Evolutionary conservation across 2,329 filamentous ascomycete species (phyloP), one percentile per base, ranked within the genome.

Genomic region (Whalleya microplaca): DNA sequence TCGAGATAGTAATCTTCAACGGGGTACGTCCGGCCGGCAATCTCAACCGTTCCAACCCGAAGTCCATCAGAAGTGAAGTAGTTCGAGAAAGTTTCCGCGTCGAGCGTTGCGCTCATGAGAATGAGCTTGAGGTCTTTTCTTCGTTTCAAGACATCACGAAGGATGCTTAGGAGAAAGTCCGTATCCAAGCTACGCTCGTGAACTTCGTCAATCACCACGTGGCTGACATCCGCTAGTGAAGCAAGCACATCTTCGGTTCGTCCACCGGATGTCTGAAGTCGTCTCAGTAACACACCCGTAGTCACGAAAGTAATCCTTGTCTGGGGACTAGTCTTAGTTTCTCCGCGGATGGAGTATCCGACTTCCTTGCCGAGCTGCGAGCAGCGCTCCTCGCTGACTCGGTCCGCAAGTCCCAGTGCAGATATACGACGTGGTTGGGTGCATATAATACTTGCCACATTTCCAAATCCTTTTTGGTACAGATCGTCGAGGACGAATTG

Each of bases 221-320:
- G 95, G 64, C 91, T 97, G 60, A 99, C 88, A 73, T 97, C 91
- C 5, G 91, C 90, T 45, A 99, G 75, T 41, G 92, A 91, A 19
- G 88, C 84, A 50, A 91, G 84, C 1, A 96, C 87, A 69, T 96
- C 91, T 21, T 93, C 88, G 12, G 89, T 85, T 27, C 85, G 84
- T 5, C 90, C 91, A 48, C 92, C 91, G 3, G 91, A 93, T 0
- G 91, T 95, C 74, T 99, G 95, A n/a, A 99, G 80, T 12, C 93
- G 87, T 59, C 95, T 83, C 18, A 99, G 82, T 40, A 99, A 78
- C 2, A 99, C 92, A 84, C 94, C 94, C 9, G 94, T 97, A 0
- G 94, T 99, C 59, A 97, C 91, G 70, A 98, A 98, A 0, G 91
- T 96, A 67, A 98, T 96, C 73, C 89, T 94, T 0, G 95, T 98